Evolutionary conservation across 73 alveolate species (phyloP).

Genomic region (Diophrys sp.): DNA sequence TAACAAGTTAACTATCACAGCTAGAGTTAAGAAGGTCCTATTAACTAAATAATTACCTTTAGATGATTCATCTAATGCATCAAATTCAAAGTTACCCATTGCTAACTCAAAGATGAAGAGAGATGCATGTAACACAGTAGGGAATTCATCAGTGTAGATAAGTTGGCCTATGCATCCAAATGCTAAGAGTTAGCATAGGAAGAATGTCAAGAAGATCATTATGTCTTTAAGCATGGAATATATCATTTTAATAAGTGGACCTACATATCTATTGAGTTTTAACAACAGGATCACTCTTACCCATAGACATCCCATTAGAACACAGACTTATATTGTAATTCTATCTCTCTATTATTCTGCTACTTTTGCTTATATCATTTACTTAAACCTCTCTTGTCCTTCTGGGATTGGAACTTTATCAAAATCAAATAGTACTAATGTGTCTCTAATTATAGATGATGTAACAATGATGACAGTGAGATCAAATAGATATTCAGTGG

Average conservation of each 20-base stretch:
- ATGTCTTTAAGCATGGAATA: conserved; percentile 15
- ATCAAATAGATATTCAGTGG: too few species aligned
- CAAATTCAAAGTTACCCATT: not conserved
- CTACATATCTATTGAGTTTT: conserved; percentile 9
- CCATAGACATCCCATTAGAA: conserved; percentile 10
- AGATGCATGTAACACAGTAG: not conserved
- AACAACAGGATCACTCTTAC: conserved; percentile 8
- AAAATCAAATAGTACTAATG: too few species aligned
- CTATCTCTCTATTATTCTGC: too few species aligned
- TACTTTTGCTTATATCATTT: not conserved
- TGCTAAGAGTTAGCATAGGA: not conserved
- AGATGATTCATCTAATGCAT: not conserved
- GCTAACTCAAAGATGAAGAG: not conserved
- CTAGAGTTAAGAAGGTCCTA: not conserved
- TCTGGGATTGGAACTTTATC: too few species aligned
- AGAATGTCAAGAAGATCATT: not conserved
- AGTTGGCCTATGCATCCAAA: not conserved
- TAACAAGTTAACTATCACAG: not conserved
- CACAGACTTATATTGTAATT: not conserved
- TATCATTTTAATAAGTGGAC: conserved; percentile 23
- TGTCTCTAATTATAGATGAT: too few species aligned
- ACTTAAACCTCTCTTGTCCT: too few species aligned
- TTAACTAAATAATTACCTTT: not conserved
- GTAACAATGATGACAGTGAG: too few species aligned
- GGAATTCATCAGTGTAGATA: not conserved